These are phyloP conservation scores for Trichoderma virens DNA, from an alignment of 495 filamentous ascomycete species.

Conservation along the genomic window DNA sequence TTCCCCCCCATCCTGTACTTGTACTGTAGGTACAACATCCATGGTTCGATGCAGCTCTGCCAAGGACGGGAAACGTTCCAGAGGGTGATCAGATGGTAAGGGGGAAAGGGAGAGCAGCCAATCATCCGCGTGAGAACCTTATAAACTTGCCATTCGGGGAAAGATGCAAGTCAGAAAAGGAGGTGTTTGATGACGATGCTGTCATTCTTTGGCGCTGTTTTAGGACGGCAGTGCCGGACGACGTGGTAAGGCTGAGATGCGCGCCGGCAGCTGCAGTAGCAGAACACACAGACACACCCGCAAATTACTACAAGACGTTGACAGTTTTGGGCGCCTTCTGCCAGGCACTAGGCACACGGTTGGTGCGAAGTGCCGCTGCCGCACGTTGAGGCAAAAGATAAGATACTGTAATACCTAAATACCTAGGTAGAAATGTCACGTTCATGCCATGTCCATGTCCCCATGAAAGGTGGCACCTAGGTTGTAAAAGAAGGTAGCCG, in stretches of 20 bases:
- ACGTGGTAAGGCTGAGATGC: slow-evolving; percentile 5
- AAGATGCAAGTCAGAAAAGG: slow-evolving; percentile 6
- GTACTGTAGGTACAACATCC: not conserved
- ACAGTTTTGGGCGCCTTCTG: not conserved
- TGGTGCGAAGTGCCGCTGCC: not conserved
- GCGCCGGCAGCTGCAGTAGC: slow-evolving; percentile 7
- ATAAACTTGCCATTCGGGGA: not conserved
- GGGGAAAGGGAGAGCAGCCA: not conserved
- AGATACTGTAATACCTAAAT: not conserved
- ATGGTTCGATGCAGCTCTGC: not conserved
- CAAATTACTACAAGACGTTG: not conserved
- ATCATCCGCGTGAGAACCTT: slow-evolving; percentile 7
- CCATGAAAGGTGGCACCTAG: too few relatives aligned
- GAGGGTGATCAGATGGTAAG: not conserved
- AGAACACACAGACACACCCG: not conserved
- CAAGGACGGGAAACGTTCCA: not conserved
- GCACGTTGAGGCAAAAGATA: not conserved
- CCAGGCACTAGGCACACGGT: not conserved
- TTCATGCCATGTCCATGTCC: too few relatives aligned
- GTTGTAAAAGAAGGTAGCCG: not conserved
- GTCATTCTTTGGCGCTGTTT: slow-evolving; percentile 7
- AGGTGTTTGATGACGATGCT: slow-evolving; percentile 4
- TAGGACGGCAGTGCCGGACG: not conserved
- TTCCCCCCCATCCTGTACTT: too few relatives aligned
- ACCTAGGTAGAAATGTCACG: too few relatives aligned